Evolutionary conservation across 768 basidiomycete species (phyloP).

Genomic region (Trametes gibbosa): DNA sequence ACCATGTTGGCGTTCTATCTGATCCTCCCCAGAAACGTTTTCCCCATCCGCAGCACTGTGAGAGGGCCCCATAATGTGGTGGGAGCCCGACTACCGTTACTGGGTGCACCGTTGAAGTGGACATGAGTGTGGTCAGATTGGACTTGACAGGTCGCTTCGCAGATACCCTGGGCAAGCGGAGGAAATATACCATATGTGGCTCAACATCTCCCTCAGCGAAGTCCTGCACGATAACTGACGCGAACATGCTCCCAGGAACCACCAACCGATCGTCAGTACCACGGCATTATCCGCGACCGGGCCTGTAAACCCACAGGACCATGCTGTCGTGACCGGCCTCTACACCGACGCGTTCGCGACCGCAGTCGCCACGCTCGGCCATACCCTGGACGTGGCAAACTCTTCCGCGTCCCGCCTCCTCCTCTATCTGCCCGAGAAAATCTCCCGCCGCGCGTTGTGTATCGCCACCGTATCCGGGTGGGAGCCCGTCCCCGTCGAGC

Average conservation of each 20-base stretch:
- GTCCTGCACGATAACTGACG: neutral
- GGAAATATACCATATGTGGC: neutral
- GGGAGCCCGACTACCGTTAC: neutral
- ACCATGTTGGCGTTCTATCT: too few relatives aligned
- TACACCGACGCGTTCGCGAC: conserved; percentile 33
- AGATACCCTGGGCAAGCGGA: neutral
- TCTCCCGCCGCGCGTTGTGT: conserved; percentile 32
- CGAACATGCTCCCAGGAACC: conserved; percentile 8
- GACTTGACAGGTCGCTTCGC: neutral
- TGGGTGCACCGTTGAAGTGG: neutral
- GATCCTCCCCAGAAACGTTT: neutral
- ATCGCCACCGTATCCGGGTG: conserved; percentile 31
- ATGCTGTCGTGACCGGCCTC: conserved; percentile 32
- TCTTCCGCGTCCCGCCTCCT: conserved; percentile 31
- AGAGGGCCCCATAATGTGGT: neutral
- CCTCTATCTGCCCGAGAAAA: conserved; percentile 31
- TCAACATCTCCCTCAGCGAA: neutral
- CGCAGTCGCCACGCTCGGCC: conserved; percentile 32
- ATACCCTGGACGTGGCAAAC: conserved; percentile 29
- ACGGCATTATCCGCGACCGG: neutral
- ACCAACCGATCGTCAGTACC: conserved; percentile 16
- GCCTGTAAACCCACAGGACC: conserved; percentile 16
- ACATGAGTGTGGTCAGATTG: neutral
- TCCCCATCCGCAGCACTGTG: neutral
- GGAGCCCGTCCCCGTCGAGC: conserved; percentile 28